A percentile compares a stretch with the other conserved stretches of the same genome.
Conservation (phyloP, 176 grass and related monocot genomes). For the Calamus simplicifolius region DNA sequence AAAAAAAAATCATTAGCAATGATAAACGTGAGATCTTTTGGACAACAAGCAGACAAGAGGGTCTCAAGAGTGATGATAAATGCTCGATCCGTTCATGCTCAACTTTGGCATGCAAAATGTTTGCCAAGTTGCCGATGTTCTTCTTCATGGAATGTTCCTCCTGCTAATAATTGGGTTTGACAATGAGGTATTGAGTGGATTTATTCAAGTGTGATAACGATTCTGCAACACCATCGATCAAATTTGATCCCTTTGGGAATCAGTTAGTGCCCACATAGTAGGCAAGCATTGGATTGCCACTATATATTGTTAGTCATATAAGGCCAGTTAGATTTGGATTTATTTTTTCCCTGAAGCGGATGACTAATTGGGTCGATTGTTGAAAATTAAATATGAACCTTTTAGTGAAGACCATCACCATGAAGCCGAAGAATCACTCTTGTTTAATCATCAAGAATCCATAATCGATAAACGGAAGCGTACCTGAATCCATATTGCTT, state of each 20-base stretch:
- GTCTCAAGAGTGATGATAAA: slow-evolving; percentile 43
- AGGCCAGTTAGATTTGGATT: too few species aligned
- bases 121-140: slow-evolving; percentile 24
- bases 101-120: slow-evolving; percentile 68
- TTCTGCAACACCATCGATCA: slow-evolving; percentile 22
- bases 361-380: neutral
- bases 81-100: slow-evolving; percentile 34
- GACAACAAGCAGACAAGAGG: slow-evolving; percentile 25
- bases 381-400: too few species aligned
- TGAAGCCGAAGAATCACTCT: too few species aligned
- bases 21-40: too few species aligned
- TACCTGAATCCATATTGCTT: too few species aligned
- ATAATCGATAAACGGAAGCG: too few species aligned
- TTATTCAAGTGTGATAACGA: slow-evolving; percentile 26
- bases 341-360: neutral
- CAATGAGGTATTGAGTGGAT: slow-evolving; percentile 24
- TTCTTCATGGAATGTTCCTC: slow-evolving; percentile 33
- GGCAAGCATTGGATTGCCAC: neutral
- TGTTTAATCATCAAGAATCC: too few species aligned
- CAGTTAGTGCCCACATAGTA: neutral
- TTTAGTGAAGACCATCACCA: too few species aligned
- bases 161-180: slow-evolving; percentile 17
- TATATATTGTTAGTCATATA: too few species aligned
- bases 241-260: slow-evolving; percentile 49
- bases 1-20: too few species aligned